Conservation (phyloP, 164 flowering plant species). For the Sextonia rubra region DNA sequence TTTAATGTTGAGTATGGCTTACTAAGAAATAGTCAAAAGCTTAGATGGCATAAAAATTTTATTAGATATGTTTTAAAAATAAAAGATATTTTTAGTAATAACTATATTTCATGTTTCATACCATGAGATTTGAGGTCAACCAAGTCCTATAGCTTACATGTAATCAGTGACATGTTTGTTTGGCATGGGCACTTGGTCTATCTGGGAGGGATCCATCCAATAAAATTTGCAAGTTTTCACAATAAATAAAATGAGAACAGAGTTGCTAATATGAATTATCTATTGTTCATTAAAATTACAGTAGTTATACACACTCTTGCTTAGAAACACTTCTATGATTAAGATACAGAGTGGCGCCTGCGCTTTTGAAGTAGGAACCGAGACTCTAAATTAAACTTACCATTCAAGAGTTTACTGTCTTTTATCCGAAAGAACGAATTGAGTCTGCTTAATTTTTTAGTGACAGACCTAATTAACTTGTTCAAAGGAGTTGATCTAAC, state of each 20-base stretch:
- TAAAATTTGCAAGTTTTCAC: too few species aligned
- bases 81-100: not conserved
- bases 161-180: not conserved
- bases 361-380: constrained; percentile 68
- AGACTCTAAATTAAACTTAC: constrained; percentile 50
- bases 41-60: too few species aligned
- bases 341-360: constrained; percentile 61
- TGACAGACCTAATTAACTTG: constrained; percentile 66
- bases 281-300: not conserved
- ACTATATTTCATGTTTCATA: not conserved
- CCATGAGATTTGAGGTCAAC: not conserved
- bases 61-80: too few species aligned
- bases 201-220: too few species aligned
- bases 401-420: constrained; percentile 16
- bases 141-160: not conserved
- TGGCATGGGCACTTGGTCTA: not conserved
- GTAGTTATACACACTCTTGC: constrained; percentile 3
- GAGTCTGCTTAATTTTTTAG: constrained; percentile 63
- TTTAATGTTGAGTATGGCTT: too few species aligned
- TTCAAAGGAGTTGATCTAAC: constrained; percentile 66
- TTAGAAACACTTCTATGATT: not conserved
- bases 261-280: not conserved
- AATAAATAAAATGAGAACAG: not conserved
- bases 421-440: constrained; percentile 54
- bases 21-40: too few species aligned